Percentiles rank a stretch among this genome's conserved stretches.
Conservation (phyloP, 1,284 basidiomycete genomes). For the Hemileia vastatrix region DNA sequence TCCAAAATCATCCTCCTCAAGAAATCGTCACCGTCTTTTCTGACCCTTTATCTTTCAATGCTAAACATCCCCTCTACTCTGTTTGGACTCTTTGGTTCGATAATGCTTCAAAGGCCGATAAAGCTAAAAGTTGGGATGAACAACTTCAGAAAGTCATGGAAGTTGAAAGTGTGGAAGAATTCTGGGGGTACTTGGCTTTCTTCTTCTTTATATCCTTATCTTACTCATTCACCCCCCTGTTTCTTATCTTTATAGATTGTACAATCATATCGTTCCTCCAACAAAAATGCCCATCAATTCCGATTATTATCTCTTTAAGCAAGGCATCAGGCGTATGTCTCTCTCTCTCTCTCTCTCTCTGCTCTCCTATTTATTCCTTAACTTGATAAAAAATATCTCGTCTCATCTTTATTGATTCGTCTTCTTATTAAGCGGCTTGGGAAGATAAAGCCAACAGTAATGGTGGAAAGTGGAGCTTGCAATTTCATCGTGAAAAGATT, state of each 20-base stretch:
- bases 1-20: slow-evolving; percentile 61
- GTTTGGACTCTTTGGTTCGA: slow-evolving; percentile 98
- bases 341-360: neutral
- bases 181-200: slow-evolving; percentile 64
- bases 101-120: slow-evolving; percentile 55
- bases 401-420: neutral
- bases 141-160: slow-evolving; percentile 87
- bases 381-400: slow-evolving; percentile 65
- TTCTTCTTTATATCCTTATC: neutral
- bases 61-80: slow-evolving; percentile 88
- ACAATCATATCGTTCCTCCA: slow-evolving; percentile 98
- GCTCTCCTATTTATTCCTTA: slow-evolving; percentile 4
- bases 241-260: slow-evolving; percentile 53
- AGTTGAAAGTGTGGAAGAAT: slow-evolving; percentile 91
- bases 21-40: slow-evolving; percentile 78
- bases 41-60: slow-evolving; percentile 78
- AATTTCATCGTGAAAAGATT: slow-evolving; percentile 92
- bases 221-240: slow-evolving; percentile 4
- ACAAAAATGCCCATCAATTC: slow-evolving; percentile 86
- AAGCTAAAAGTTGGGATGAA: slow-evolving; percentile 87
- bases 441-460: slow-evolving; percentile 66
- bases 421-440: slow-evolving; percentile 36
- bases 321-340: slow-evolving; percentile 36
- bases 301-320: slow-evolving; percentile 98
- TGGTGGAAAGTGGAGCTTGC: slow-evolving; percentile 97